Evolutionary conservation across 495 filamentous ascomycete genomes (phyloP), one percentile per base, ranked within the genome.

Genomic region (Penicillium bovifimosum): DNA sequence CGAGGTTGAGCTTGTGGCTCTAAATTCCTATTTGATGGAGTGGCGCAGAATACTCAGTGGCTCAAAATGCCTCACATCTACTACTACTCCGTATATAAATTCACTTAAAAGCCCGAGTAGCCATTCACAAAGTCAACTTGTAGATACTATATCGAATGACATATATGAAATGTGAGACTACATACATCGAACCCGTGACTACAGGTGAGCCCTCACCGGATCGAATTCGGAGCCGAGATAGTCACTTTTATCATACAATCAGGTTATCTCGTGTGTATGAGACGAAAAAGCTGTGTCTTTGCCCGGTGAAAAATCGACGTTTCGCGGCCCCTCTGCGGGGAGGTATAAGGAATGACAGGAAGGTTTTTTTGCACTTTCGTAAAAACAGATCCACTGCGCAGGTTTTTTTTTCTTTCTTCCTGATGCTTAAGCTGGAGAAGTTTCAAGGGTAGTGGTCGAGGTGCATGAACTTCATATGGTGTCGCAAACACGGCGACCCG

Each of bases 231-330:
- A 34, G 32, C 32, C 18, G 18, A 31, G 34, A 14, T 0, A 5
- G 20, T 8, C 18, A n/a, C 13, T 31, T 16, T 27, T 13, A 14
- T 20, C 28, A 44, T 44, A 44, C 29, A 24, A 13, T 41, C 11
- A 17, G 7, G 11, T 29, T 31, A 17, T 16, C 39, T 47, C 42
- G 17, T 49, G 34, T 38, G 45, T 55, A 50, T 39, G 9, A 14
- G 41, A 27, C 20, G 32, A 33, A 42, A 36, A 34, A 13, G 11
- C 38, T 24, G 39, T 20, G 5, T 35, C 40, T 41, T 48, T 59
- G 60, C 63, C 60, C 60, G 61, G 63, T 64, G 63, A 64, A 55
- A 57, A 53, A 41, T 59, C 52, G 51, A 54, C 32, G 46, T 54
- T 54, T 50, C 46, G 13, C 16, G 46, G 58, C 56, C 50, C 63